Evolutionary conservation across 148 eudicot genomes (phyloP), one percentile per base, ranked within the genome.

Genomic region (Vaccinium vitisidaea): DNA sequence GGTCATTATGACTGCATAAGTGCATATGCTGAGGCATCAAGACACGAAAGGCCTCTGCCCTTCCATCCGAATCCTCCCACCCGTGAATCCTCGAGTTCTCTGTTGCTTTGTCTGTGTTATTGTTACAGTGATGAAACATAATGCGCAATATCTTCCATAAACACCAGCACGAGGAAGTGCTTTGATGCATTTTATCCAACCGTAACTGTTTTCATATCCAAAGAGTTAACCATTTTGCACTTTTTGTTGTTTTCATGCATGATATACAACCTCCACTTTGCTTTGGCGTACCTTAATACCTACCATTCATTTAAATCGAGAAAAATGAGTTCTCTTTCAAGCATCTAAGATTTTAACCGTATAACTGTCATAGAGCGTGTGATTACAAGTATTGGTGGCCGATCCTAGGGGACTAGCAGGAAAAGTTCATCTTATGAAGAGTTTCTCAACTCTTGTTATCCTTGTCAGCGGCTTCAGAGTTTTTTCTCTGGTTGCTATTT

Each of bases 11-110:
- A 43, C 75, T 49, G 25, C 84, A 50, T 82, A 50, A 69, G 46
- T 49, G 25, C 84, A 50, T 82, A 50, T 82, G 46, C 52, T 69
- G n/a, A 16, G 65, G 65, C 81, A 79, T 79, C 65, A 15, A 27
- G 65, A 79, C 46, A 43, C 6, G 5, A 43, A 43, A 43, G 46
- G 46, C 46, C 46, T 43, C 46, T 43, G 6, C 46, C 46, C 46
- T 43, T 43, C 46, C 46, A 43, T 43, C 46, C 46, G 46, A 43
- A 43, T 43, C 46, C 6, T 43, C 46, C 46, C 46, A 43, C 46
- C 46, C 46, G 46, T 43, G 46, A 43, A 43, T 43, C 46, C 48
- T 53, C 0, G 48, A 53, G 8, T 79, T 58, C 55, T 77, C 16
- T 77, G 39, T 25, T 77, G 59, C 43, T 52, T 77, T 13, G 10